A percentile compares a stretch with the other conserved stretches of the same genome.
phyloP scores from a whole-genome alignment of 23 red algal species.

The Gracilaria domingensis region DNA sequence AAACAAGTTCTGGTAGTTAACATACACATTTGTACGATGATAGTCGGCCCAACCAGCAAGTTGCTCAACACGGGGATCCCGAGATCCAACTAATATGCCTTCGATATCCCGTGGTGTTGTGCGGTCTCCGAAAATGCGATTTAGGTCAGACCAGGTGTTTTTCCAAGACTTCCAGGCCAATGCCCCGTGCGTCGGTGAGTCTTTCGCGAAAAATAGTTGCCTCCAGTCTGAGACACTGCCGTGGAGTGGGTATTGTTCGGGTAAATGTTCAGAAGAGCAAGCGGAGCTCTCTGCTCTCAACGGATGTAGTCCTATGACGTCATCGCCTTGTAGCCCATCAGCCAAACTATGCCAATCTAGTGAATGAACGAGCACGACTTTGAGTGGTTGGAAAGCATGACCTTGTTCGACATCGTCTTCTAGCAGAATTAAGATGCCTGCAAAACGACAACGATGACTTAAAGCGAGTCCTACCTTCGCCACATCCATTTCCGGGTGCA shows the following conservation, averaged over 20 bases:
- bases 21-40: constrained; percentile 11
- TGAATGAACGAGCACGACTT: too few species aligned
- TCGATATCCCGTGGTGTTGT: not conserved
- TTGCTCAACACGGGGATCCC: not conserved
- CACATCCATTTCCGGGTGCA: too few species aligned
- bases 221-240: constrained; percentile 1
- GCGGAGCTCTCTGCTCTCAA: too few species aligned
- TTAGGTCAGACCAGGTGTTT: not conserved
- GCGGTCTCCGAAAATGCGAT: not conserved
- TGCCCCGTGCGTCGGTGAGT: not conserved
- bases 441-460: too few species aligned
- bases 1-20: not conserved
- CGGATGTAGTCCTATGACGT: too few species aligned
- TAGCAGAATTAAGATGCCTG: too few species aligned
- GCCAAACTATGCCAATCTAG: too few species aligned
- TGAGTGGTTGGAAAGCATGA: too few species aligned
- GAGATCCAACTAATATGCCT: not conserved
- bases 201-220: not conserved
- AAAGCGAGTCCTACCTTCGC: too few species aligned
- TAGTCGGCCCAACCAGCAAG: constrained; percentile 48
- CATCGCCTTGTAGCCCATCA: too few species aligned
- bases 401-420: too few species aligned
- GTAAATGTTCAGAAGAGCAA: not conserved
- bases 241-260: not conserved
- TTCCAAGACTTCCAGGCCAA: constrained; percentile 9